Percentiles rank a stretch among this genome's conserved stretches.
Evolutionary conservation across 305 asterid species (phyloP).

Genomic region (Solanum hybrid): DNA sequence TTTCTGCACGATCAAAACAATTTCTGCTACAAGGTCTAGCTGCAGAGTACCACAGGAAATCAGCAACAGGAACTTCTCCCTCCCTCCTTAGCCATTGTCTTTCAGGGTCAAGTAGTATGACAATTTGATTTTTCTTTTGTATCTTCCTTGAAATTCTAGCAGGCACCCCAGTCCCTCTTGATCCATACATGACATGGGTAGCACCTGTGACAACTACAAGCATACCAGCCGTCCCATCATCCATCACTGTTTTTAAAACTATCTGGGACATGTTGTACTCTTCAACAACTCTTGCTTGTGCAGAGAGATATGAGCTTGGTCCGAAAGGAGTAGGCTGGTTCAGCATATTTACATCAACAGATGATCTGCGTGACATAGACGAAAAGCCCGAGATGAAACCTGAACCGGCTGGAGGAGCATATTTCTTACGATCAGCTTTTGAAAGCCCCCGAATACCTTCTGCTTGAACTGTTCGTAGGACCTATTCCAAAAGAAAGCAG

Average conservation of each 20-base stretch:
- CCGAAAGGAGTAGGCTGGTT: conserved; percentile 54
- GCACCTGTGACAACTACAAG: conserved; percentile 83
- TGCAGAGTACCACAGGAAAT: conserved; percentile 96
- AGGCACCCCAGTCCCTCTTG: conserved; percentile 77
- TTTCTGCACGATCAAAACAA: conserved; percentile 97
- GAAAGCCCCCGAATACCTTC: conserved; percentile 80
- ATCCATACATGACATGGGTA: conserved; percentile 64
- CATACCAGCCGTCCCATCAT: conserved; percentile 63
- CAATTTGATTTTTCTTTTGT: conserved; percentile 54
- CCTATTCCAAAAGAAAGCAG: conserved; percentile 22
- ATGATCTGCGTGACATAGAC: conserved; percentile 57
- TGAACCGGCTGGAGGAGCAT: conserved; percentile 94
- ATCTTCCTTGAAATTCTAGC: conserved; percentile 78
- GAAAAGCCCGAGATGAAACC: conserved; percentile 90
- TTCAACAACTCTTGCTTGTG: conserved; percentile 86
- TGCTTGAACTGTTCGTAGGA: conserved; percentile 79
- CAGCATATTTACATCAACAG: conserved; percentile 37
- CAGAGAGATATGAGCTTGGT: conserved; percentile 78
- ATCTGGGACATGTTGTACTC: conserved; percentile 82
- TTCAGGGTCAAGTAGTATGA: conserved; percentile 56
- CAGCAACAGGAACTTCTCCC: conserved; percentile 91
- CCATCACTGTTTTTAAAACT: conserved; percentile 51
- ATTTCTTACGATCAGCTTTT: conserved; percentile 53
- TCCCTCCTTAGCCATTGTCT: conserved; percentile 78
- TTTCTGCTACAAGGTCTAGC: conserved; percentile 92